These are phyloP conservation scores for Flaveria robusta DNA, from an alignment of 129 eudicot genomes.

Conservation along the genomic window DNA sequence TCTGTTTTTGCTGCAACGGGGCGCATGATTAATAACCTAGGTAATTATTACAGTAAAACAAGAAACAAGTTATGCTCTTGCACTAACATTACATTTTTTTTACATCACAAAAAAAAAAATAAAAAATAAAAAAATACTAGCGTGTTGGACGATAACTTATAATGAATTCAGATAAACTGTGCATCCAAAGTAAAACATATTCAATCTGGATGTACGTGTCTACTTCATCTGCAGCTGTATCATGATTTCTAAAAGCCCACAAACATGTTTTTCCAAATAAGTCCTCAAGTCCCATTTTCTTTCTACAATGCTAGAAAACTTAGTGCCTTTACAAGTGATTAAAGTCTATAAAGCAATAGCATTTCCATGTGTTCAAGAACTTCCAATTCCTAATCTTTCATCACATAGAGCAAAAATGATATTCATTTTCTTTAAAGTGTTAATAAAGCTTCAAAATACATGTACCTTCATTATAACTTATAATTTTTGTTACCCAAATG, in stretches of 20 bases:
- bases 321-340: not conserved
- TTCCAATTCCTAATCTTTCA: not conserved
- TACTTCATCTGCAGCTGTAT: not conserved
- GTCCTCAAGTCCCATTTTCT: not conserved
- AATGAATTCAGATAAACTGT: no score
- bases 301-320: not conserved
- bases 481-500: not conserved
- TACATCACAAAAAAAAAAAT: no score
- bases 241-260: not conserved
- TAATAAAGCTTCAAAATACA: constrained; percentile 14
- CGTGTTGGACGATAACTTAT: no score
- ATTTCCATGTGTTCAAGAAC: no score
- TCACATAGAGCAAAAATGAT: not conserved
- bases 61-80: not conserved
- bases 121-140: no score
- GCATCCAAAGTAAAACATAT: no score
- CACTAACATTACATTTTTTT: no score
- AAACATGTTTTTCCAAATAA: no score
- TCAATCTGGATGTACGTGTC: no score
- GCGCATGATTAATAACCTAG: not conserved
- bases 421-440: not conserved
- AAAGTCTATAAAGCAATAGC: not conserved
- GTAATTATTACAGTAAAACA: not conserved
- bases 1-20: not conserved
- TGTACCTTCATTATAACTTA: not conserved